These are phyloP conservation scores for Fonsecaea erecta DNA, from an alignment of 2,329 filamentous ascomycete genomes.

Conservation along the genomic window DNA sequence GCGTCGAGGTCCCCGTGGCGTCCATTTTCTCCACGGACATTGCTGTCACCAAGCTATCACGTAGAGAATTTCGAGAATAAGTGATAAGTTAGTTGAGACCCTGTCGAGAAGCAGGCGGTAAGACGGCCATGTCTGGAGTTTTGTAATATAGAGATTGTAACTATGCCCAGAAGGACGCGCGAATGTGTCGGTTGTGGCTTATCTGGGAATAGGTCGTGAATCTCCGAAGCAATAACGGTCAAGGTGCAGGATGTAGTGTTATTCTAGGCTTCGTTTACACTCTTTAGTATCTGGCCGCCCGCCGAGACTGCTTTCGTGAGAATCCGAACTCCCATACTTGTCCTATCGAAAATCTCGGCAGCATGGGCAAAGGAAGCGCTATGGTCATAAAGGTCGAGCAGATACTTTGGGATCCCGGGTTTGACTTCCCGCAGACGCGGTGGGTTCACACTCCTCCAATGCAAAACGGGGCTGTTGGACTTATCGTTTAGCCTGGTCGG, in stretches of 20 bases:
- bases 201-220: constrained; percentile 19
- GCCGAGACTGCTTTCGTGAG: not conserved
- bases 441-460: not conserved
- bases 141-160: constrained; percentile 4
- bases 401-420: not conserved
- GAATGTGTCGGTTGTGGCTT: constrained; percentile 12
- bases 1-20: constrained; percentile 5
- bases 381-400: not conserved
- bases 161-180: not conserved
- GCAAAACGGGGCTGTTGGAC: not conserved
- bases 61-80: not conserved
- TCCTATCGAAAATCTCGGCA: not conserved
- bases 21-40: constrained; percentile 6
- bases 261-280: constrained; percentile 12
- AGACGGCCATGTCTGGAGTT: not conserved
- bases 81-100: not conserved
- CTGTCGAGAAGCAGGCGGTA: not conserved
- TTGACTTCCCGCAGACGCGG: not conserved
- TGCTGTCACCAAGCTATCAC: not conserved
- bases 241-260: not conserved
- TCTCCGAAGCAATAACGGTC: constrained; percentile 12
- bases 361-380: not conserved
- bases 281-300: not conserved
- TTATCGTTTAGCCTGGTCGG: not conserved
- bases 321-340: not conserved